Base-by-base conservation (phyloP, 208 protist species). In the Trypanosoma cruzi region DNA sequence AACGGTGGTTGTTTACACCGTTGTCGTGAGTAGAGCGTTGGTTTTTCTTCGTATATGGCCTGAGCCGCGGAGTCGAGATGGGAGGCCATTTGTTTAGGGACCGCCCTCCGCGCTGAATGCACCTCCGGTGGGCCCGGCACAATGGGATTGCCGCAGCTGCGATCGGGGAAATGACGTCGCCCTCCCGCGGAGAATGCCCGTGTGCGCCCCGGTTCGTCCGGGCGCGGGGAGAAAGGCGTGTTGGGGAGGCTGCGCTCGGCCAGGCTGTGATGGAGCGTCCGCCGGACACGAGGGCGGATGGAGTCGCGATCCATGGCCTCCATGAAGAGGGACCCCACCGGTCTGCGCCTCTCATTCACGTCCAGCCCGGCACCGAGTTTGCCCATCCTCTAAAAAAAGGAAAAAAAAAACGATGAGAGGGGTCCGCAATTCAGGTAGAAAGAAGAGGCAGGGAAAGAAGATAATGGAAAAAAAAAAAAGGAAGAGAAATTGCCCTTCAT, bases 301-400 rank as follows among this genome's bases (percentile, higher is more conserved):
- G 80, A 83, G 54, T 90, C 84, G 4, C 64, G 32, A 64, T 86
- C 88, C 65, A 94, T 79, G 14, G 78, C 48, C 37, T 71, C 66
- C 44, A 90, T 69, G 58, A 94, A 94, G 48, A 92, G 77, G 2
- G 88, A 89, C 14, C 88, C 88, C 2, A 86, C 79, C 4, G 85
- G 88, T 56, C 81, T 87, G 63, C 54, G 63, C 36, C 68, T 69
- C 20, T 59, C 52, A 48, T 87, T 76, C 24, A 53, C 81, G 44
- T 90, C 77, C n/a, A 88, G 50, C 28, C 88, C 83, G 42, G 66
- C 66, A 63, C 85, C 75, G 2, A 75, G 83, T 52, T 81, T 87
- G 57, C 79, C 61, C 68, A 78, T 81, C 36, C 49, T 53, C 42
- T 29, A 10, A 36, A 54, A 64, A 65, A 66, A 63, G 46, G 67